Evolutionary conservation across 1,284 basidiomycete genomes (phyloP).

Genomic region (Blastosporella zonata): DNA sequence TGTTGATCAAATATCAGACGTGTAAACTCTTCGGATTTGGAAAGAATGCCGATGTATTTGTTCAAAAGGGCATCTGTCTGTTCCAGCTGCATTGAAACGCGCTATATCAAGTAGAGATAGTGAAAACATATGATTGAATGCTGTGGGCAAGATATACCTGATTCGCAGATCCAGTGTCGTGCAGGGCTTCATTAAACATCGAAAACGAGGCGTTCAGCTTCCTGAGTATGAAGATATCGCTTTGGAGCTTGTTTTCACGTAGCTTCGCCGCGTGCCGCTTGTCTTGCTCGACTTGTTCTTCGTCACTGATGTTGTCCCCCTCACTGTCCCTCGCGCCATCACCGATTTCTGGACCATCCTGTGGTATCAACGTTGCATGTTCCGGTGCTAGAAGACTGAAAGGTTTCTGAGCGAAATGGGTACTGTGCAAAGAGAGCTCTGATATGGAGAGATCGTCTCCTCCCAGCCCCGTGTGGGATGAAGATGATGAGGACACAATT

Average conservation of each 20-base stretch:
- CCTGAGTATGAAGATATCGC: constrained; percentile 65
- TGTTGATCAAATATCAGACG: constrained; percentile 69
- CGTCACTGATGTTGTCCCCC: constrained; percentile 9
- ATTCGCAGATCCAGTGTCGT: constrained; percentile 58
- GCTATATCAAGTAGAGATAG: constrained; percentile 34
- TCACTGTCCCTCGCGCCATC: constrained; percentile 4
- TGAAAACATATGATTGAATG: neutral
- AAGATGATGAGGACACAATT: constrained; percentile 38
- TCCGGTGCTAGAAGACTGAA: constrained; percentile 40
- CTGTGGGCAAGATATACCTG: constrained; percentile 44
- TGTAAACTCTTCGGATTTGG: constrained; percentile 62
- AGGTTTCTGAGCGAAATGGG: constrained; percentile 27
- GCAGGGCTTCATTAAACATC: constrained; percentile 61
- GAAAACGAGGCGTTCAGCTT: constrained; percentile 70
- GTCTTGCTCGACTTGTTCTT: constrained; percentile 17
- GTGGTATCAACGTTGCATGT: constrained; percentile 16
- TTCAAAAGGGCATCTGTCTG: constrained; percentile 70
- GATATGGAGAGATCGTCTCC: constrained; percentile 61
- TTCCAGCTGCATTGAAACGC: constrained; percentile 58
- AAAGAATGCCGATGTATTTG: constrained; percentile 68
- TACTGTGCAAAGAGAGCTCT: constrained; percentile 53
- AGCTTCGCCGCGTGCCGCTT: constrained; percentile 34
- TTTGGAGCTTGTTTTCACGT: constrained; percentile 69
- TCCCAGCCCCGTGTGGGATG: constrained; percentile 41
- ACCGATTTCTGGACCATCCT: constrained; percentile 2